phyloP scores from a whole-genome alignment of 345 rosid genomes.

The Crucihimalaya himalaica region DNA sequence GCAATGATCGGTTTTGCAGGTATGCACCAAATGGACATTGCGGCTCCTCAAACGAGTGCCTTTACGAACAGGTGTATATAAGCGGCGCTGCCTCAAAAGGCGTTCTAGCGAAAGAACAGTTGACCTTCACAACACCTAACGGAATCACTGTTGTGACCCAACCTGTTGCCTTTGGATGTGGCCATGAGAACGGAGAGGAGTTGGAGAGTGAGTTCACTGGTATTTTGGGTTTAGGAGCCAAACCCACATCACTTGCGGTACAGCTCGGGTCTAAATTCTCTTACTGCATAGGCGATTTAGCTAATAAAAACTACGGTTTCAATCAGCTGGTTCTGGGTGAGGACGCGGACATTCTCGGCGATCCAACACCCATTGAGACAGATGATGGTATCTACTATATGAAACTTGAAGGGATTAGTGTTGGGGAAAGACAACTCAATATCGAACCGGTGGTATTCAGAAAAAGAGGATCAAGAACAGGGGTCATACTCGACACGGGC shows the following conservation, averaged over 20 bases:
- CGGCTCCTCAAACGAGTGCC: constrained; percentile 39
- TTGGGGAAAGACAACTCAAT: constrained; percentile 46
- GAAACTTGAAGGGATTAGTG: constrained; percentile 53
- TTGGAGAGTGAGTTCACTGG: constrained; percentile 44
- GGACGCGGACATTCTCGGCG: constrained; percentile 49
- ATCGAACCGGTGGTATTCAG: constrained; percentile 44
- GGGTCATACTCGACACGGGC: constrained; percentile 54
- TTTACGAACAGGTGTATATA: constrained; percentile 41
- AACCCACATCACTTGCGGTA: constrained; percentile 43
- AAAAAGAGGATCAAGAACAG: constrained; percentile 31
- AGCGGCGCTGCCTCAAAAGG: constrained; percentile 47
- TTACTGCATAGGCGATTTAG: constrained; percentile 53
- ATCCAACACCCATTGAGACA: constrained; percentile 49
- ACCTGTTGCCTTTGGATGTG: constrained; percentile 54
- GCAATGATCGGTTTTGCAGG: constrained; percentile 38
- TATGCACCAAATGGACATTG: constrained; percentile 31
- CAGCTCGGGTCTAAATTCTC: constrained; percentile 58
- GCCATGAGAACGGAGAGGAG: constrained; percentile 44
- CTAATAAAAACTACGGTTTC: constrained; percentile 44
- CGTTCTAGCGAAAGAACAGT: constrained; percentile 48
- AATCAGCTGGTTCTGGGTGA: constrained; percentile 54
- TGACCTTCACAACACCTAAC: constrained; percentile 46
- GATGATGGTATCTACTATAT: constrained; percentile 43
- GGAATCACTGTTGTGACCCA: constrained; percentile 31
- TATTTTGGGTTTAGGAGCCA: constrained; percentile 52